phyloP scores from a whole-genome alignment of 2,329 filamentous ascomycete species.

The Apiospora rasikravindrae region DNA sequence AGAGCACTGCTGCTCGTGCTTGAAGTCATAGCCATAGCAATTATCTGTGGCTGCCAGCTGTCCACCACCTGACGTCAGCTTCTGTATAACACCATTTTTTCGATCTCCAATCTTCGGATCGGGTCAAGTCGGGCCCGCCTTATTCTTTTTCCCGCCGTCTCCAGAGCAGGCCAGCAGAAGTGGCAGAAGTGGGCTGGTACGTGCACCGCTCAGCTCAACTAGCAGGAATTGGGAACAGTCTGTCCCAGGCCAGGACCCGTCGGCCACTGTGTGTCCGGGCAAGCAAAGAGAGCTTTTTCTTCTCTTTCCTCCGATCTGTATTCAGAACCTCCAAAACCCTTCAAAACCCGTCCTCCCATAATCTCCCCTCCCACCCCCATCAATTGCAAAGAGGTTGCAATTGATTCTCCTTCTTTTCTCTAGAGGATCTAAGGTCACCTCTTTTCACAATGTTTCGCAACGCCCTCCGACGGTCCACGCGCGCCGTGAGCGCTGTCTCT shows the following conservation, averaged over 20 bases:
- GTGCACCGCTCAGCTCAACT: conserved; percentile 2
- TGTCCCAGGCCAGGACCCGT: conserved; percentile 17
- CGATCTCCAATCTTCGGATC: background rate
- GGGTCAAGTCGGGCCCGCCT: conserved; percentile 17
- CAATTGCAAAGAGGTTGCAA: conserved; percentile 58
- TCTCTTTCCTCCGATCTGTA: conserved; percentile 13
- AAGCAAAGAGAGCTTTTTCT: conserved; percentile 16
- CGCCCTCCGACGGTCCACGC: conserved; percentile 95
- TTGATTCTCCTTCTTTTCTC: conserved; percentile 59
- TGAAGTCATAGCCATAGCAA: background rate
- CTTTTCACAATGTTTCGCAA: conserved; percentile 87
- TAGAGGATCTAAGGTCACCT: conserved; percentile 56
- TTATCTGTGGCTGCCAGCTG: background rate
- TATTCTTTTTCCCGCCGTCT: conserved; percentile 17
- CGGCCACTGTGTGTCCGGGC: conserved; percentile 13
- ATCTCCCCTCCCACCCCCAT: conserved; percentile 58
- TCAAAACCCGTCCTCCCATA: conserved; percentile 42
- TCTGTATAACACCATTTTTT: too few species aligned
- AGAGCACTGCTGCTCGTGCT: background rate
- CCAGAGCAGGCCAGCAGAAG: background rate
- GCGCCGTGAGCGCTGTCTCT: conserved; percentile 93
- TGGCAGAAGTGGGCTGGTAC: conserved; percentile 12
- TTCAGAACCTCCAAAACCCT: conserved; percentile 17
- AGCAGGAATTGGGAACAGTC: conserved; percentile 15
- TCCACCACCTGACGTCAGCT: background rate